Evolutionary conservation across 2,329 filamentous ascomycete species (phyloP), one percentile per base, ranked within the genome.

Genomic region (Colletotrichum endophyticum): DNA sequence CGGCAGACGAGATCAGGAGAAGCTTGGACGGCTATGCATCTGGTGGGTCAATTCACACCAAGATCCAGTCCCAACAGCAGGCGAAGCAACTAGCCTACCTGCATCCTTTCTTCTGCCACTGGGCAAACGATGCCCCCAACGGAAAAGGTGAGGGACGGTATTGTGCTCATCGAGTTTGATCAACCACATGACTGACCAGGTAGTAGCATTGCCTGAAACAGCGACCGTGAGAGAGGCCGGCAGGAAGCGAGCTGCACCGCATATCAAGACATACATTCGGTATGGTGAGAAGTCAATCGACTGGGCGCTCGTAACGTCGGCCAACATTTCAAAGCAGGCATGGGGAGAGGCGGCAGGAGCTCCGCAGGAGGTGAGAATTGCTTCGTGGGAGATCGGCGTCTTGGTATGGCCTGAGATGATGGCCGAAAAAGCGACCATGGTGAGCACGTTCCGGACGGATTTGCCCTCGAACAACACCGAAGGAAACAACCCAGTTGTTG

Each of bases 271-370:
- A 0, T 98, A 97, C 81, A 92, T 96, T 61, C 91, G 94, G 6
- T 96, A 89, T 79, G 85, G 86, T 70, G 79, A 83, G n/a, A 81
- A 86, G 22, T 84, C 85, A 0, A 92, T 98, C 53, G 94, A 97
- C 81, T 98, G 96, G 96, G 95, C 95, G 3, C 88, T 98, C 78
- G 83, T 98, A 3, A 98, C 95, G 0, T 97, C 95, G n/a, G 95
- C 96, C n/a, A 98, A 98, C 79, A 84, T 98, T 4, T 97, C 95
- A 3, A 96, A 93, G 77, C 95, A 98, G 84, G 96, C 96, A 0
- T 98, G 96, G 96, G 96, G 96, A 2, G 92, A 94, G 49, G 87
- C 90, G 4, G 83, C 83, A 2, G 91, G 90, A 77, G 83, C 87
- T 5, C 86, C 88, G 0, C 91, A 91, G 1, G 90, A 95, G 80